Evolutionary conservation across 164 flowering plant genomes (phyloP).

Genomic region (Dillenia suffruticosa): DNA sequence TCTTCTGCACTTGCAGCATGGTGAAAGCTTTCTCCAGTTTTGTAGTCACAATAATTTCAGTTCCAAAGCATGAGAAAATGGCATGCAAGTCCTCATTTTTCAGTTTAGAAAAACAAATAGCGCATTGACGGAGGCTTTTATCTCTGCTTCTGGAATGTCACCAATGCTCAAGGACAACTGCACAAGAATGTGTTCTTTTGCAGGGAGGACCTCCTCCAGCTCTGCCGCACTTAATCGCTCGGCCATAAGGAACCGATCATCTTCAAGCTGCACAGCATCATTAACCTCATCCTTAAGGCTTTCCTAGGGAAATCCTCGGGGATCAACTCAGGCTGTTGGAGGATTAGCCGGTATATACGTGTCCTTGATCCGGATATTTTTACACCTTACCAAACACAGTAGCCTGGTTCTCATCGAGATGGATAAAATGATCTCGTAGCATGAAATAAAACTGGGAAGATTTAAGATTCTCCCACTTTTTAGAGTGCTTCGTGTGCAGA

Average conservation of each 20-base stretch:
- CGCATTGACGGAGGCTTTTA: constrained; percentile 93
- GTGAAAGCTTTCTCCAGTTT: constrained; percentile 91
- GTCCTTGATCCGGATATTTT: constrained; percentile 57
- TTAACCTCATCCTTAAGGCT: constrained; percentile 66
- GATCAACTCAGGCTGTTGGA: constrained; percentile 60
- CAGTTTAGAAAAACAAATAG: constrained; percentile 64
- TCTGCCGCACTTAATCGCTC: constrained; percentile 46
- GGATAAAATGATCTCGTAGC: constrained; percentile 86
- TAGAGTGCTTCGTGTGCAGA: constrained; percentile 83
- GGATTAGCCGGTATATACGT: constrained; percentile 93
- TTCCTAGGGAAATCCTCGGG: constrained; percentile 94
- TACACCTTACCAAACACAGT: constrained; percentile 7
- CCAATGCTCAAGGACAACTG: constrained; percentile 97
- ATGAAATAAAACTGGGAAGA: constrained; percentile 98
- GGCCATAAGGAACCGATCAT: constrained; percentile 98
- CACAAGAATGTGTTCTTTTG: constrained; percentile 88
- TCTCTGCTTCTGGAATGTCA: constrained; percentile 95
- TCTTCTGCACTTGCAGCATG: constrained; percentile 34
- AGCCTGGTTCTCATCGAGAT: constrained; percentile 91
- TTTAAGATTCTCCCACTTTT: constrained; percentile 91
- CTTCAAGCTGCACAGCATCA: constrained; percentile 88
- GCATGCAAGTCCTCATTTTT: constrained; percentile 95
- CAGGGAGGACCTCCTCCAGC: constrained; percentile 74
- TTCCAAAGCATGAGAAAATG: constrained; percentile 94
- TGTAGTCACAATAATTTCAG: constrained; percentile 83